Evolutionary conservation across 2,329 filamentous ascomycete genomes (phyloP).

Genomic region (Coniosporium tulheliwenetii): DNA sequence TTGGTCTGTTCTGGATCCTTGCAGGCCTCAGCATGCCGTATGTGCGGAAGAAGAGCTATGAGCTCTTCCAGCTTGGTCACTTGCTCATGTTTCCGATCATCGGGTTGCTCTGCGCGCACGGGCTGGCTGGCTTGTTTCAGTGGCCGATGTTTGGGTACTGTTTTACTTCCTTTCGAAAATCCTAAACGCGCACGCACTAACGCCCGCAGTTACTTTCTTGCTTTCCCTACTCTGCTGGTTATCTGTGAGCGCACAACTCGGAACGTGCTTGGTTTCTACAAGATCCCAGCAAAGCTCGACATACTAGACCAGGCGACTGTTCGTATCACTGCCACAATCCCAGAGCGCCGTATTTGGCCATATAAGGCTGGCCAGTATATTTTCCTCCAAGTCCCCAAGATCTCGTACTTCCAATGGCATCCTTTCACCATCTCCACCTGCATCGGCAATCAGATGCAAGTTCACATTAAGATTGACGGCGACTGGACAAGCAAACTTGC

Average conservation of each 20-base stretch:
- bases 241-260: constrained; percentile 33
- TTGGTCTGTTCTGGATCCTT: constrained; percentile 35
- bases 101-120: constrained; percentile 39
- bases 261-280: constrained; percentile 30
- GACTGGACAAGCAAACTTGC: constrained; percentile 37
- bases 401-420: constrained; percentile 43
- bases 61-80: constrained; percentile 41
- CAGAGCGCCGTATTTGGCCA: constrained; percentile 31
- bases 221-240: constrained; percentile 36
- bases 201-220: constrained; percentile 15
- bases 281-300: constrained; percentile 31
- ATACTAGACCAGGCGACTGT: constrained; percentile 39
- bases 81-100: constrained; percentile 44
- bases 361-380: constrained; percentile 44
- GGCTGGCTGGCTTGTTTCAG: constrained; percentile 33
- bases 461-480: constrained; percentile 44
- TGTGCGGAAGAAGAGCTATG: constrained; percentile 36
- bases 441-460: constrained; percentile 32
- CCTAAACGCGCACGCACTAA: too few relatives aligned
- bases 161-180: not conserved
- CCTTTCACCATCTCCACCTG: constrained; percentile 44
- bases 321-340: constrained; percentile 32
- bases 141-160: constrained; percentile 42
- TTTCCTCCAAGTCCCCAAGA: constrained; percentile 36
- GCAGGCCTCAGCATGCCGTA: constrained; percentile 33